Percentiles rank a stretch among this genome's conserved stretches.
Evolutionary conservation across 331 rosid species (phyloP).

Genomic region (Phaseolus coccineus): DNA sequence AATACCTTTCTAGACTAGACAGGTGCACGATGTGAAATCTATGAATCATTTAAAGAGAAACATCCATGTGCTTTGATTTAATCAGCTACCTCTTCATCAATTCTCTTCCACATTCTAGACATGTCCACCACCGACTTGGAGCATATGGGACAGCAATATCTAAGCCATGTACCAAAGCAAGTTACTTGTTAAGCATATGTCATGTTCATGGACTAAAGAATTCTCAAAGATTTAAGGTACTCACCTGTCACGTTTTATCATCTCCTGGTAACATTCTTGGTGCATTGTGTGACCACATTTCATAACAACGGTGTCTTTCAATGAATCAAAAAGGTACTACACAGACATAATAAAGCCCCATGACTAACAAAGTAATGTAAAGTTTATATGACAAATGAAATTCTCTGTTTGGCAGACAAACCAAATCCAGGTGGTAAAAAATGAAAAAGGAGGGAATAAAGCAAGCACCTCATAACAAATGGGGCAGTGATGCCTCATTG

Average conservation of each 20-base stretch:
- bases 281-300: slow-evolving; percentile 97
- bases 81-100: slow-evolving; percentile 80
- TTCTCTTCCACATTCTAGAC: slow-evolving; percentile 80
- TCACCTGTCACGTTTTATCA: slow-evolving; percentile 80
- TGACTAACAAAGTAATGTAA: slow-evolving; percentile 36
- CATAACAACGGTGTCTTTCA: slow-evolving; percentile 79
- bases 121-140: slow-evolving; percentile 81
- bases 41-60: slow-evolving; percentile 25
- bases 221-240: slow-evolving; percentile 32
- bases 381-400: background rate
- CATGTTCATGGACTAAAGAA: background rate
- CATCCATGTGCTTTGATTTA: slow-evolving; percentile 31
- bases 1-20: background rate
- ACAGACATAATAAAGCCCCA: slow-evolving; percentile 40
- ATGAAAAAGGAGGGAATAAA: slow-evolving; percentile 6
- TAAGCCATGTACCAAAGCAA: slow-evolving; percentile 45
- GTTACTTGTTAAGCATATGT: background rate
- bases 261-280: slow-evolving; percentile 73
- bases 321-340: slow-evolving; percentile 84
- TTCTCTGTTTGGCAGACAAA: slow-evolving; percentile 6
- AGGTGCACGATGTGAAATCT: background rate
- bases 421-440: background rate
- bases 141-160: slow-evolving; percentile 93
- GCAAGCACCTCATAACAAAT: slow-evolving; percentile 88
- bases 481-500: slow-evolving; percentile 94